phyloP scores from a whole-genome alignment of 345 rosid species.

The Citrus cavaleriei region DNA sequence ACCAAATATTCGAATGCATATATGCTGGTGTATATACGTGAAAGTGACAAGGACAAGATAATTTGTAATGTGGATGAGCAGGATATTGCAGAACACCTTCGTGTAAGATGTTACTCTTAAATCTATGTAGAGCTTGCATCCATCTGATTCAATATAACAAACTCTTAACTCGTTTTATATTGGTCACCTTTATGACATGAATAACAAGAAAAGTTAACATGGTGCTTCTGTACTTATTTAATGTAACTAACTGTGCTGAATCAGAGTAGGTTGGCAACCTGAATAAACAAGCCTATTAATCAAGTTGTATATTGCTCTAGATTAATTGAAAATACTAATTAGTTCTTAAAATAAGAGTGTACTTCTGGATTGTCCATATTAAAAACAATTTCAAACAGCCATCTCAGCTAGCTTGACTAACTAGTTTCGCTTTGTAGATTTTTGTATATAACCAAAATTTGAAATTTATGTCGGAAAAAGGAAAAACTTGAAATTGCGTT shows the following conservation, averaged over 20 bases:
- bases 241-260: background rate
- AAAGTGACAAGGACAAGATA: conserved; percentile 93
- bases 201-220: background rate
- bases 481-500: background rate
- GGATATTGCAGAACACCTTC: conserved; percentile 92
- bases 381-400: background rate
- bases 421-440: background rate
- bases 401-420: conserved; percentile 1
- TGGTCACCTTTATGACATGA: background rate
- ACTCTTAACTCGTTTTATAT: conserved; percentile 3
- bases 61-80: conserved; percentile 95
- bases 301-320: conserved; percentile 1
- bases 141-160: conserved; percentile 2
- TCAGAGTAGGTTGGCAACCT: conserved; percentile 8
- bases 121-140: conserved; percentile 3
- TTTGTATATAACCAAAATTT: no score
- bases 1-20: conserved; percentile 95
- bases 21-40: conserved; percentile 98
- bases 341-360: background rate
- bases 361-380: conserved; percentile 5
- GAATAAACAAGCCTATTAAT: background rate
- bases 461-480: no score
- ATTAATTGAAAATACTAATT: conserved; percentile 5
- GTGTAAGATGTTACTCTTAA: conserved; percentile 56
- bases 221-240: background rate